phyloP scores from a whole-genome alignment of 352 stramenopile genomes.

The Phytophthora boehmeriae region DNA sequence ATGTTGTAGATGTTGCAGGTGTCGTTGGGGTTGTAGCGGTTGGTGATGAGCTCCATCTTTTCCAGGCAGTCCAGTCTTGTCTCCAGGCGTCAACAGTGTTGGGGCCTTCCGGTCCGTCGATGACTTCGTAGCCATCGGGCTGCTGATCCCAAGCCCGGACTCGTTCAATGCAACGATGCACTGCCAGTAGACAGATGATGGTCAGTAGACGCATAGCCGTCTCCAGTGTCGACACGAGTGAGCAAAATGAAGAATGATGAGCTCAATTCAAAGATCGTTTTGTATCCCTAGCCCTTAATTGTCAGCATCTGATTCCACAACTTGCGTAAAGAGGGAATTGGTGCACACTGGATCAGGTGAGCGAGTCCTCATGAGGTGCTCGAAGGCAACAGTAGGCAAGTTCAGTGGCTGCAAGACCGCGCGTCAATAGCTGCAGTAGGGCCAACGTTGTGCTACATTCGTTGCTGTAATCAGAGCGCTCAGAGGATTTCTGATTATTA shows the following conservation, averaged over 20 bases:
- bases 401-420: too few species aligned
- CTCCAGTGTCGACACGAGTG: too few species aligned
- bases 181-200: constrained; percentile 12
- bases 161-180: constrained; percentile 7
- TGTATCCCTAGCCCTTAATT: constrained; percentile 16
- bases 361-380: too few species aligned
- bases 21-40: constrained; percentile 64
- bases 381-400: too few species aligned
- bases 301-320: constrained; percentile 24
- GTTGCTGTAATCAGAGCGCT: neutral
- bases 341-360: too few species aligned
- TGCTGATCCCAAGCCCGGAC: constrained; percentile 66
- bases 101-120: constrained; percentile 53
- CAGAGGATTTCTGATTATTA: neutral
- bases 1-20: constrained; percentile 80
- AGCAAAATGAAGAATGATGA: constrained; percentile 5
- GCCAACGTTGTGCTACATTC: too few species aligned
- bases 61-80: constrained; percentile 64
- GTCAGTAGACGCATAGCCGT: constrained; percentile 15
- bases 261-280: constrained; percentile 21
- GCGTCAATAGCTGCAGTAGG: too few species aligned
- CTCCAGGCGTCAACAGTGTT: constrained; percentile 56
- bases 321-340: neutral
- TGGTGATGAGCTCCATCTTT: constrained; percentile 73
- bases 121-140: constrained; percentile 83